These are phyloP conservation scores for Leccinum broughii DNA, from an alignment of 768 basidiomycete genomes.

Conservation along the genomic window DNA sequence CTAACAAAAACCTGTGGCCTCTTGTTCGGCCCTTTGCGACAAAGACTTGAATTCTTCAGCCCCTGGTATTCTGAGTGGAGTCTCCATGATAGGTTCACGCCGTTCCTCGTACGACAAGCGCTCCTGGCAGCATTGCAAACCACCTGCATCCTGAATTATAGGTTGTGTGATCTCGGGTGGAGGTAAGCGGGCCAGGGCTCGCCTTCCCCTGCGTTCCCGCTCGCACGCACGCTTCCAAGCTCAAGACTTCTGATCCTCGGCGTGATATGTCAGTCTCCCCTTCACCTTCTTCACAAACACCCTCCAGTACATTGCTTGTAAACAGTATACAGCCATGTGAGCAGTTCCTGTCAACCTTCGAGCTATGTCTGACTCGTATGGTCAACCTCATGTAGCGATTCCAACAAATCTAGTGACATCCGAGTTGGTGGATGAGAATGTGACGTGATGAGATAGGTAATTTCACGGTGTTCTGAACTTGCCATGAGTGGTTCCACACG, in stretches of 20 bases:
- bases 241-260: background rate
- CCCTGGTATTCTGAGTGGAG: too few species aligned
- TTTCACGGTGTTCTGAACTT: background rate
- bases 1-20: too few species aligned
- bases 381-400: background rate
- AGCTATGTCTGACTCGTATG: background rate
- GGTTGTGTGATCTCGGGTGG: too few species aligned
- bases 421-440: background rate
- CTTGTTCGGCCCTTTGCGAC: too few species aligned
- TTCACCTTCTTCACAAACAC: background rate
- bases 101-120: too few species aligned
- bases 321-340: background rate
- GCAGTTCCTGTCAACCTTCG: background rate
- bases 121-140: too few species aligned
- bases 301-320: background rate
- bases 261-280: background rate
- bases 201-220: too few species aligned
- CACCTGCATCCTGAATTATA: too few species aligned
- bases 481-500: background rate
- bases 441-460: background rate
- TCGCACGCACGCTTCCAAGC: too few species aligned
- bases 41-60: too few species aligned
- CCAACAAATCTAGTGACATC: background rate
- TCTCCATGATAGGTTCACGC: too few species aligned
- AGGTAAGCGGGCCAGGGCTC: too few species aligned